phyloP scores from a whole-genome alignment of 306 rosid genomes.

The Myrica gale region DNA sequence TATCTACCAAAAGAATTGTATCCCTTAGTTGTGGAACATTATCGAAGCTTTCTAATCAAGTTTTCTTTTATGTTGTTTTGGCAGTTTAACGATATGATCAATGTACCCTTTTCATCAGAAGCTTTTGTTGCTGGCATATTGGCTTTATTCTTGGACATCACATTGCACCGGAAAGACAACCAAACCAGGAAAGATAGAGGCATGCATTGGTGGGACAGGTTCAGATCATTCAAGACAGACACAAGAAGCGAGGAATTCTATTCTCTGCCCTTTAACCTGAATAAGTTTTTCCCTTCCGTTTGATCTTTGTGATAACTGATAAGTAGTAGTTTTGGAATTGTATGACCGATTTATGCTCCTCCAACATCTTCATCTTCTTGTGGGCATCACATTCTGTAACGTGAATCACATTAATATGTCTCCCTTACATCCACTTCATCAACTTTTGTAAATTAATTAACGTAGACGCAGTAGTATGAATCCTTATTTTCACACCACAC shows the following conservation, averaged over 20 bases:
- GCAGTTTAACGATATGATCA: slow-evolving; percentile 94
- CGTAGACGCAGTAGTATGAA: background rate
- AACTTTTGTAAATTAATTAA: background rate
- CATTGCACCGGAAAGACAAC: slow-evolving; percentile 61
- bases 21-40: background rate
- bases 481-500: background rate
- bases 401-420: background rate
- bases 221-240: slow-evolving; percentile 70
- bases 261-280: slow-evolving; percentile 83
- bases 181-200: slow-evolving; percentile 76
- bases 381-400: background rate
- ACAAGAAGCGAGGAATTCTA: slow-evolving; percentile 87
- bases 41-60: background rate
- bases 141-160: slow-evolving; percentile 66
- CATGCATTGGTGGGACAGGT: slow-evolving; percentile 86
- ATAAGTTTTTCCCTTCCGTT: slow-evolving; percentile 93
- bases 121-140: slow-evolving; percentile 72
- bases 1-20: background rate
- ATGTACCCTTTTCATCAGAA: slow-evolving; percentile 83
- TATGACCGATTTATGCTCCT: background rate
- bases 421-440: background rate
- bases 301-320: slow-evolving; percentile 28
- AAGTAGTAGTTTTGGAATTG: background rate
- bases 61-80: slow-evolving; percentile 1
- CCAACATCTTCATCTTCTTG: background rate